phyloP scores from a whole-genome alignment of 2,329 filamentous ascomycete genomes.

The Ceratocystis albifundus region DNA sequence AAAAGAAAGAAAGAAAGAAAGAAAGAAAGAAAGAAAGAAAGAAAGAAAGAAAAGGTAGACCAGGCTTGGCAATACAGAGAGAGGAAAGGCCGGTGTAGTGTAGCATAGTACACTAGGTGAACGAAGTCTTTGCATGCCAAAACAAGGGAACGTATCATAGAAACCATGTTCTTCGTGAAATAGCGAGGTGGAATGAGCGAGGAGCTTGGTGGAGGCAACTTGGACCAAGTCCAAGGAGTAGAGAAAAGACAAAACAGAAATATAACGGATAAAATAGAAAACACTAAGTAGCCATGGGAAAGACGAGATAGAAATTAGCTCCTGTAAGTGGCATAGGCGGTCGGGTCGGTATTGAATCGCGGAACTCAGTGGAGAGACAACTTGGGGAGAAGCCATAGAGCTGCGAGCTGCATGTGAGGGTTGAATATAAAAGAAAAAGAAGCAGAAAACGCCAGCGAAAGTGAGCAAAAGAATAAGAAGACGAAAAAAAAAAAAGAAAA shows the following conservation, averaged over 20 bases:
- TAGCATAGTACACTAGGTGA: neutral
- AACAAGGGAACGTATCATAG: constrained; percentile 4
- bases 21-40: constrained; percentile 13
- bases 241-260: constrained; percentile 3
- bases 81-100: neutral
- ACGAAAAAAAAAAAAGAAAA: neutral
- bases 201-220: neutral
- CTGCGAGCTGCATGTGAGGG: neutral
- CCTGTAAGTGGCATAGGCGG: neutral
- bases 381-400: neutral
- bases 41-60: constrained; percentile 13
- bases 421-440: neutral
- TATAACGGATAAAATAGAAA: neutral
- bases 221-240: neutral
- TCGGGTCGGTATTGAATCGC: neutral
- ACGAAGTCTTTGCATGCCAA: neutral
- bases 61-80: neutral
- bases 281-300: neutral
- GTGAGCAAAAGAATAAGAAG: neutral
- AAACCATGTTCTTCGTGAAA: constrained; percentile 14
- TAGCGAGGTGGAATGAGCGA: neutral
- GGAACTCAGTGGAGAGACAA: neutral
- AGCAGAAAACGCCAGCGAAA: neutral
- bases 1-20: constrained; percentile 16
- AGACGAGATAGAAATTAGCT: neutral